These are phyloP conservation scores for Aciculoconidium aculeatum DNA, from an alignment of 805 yeast genomes.

Conservation along the genomic window DNA sequence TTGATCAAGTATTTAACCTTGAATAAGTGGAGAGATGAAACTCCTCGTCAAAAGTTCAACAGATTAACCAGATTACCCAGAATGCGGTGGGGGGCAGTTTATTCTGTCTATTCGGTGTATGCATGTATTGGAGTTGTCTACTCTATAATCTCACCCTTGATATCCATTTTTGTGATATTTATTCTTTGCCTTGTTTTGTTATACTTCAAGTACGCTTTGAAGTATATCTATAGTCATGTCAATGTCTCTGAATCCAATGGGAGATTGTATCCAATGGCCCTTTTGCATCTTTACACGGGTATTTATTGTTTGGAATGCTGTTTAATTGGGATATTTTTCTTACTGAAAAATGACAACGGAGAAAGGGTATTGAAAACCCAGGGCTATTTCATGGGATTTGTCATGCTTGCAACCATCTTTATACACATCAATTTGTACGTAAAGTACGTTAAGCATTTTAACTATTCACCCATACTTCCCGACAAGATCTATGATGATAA, in stretches of 20 bases:
- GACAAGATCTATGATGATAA: constrained; percentile 10
- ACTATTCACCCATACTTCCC: constrained; percentile 22
- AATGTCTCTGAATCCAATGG: constrained; percentile 66
- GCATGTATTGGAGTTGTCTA: constrained; percentile 77
- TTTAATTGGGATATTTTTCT: constrained; percentile 66
- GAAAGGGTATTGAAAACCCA: constrained; percentile 40
- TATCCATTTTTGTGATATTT: constrained; percentile 59
- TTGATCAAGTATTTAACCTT: constrained; percentile 37
- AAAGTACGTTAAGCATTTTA: constrained; percentile 29
- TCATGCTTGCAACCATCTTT: constrained; percentile 49
- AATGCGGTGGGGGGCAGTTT: constrained; percentile 74
- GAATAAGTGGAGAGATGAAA: constrained; percentile 36
- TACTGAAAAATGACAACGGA: constrained; percentile 48
- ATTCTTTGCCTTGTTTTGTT: constrained; percentile 43
- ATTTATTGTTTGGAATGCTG: constrained; percentile 76
- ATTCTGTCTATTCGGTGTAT: constrained; percentile 70
- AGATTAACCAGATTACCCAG: constrained; percentile 39
- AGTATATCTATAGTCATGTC: constrained; percentile 46
- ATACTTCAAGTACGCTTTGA: constrained; percentile 66
- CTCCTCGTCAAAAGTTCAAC: constrained; percentile 55
- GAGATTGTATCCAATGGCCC: constrained; percentile 62
- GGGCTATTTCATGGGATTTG: constrained; percentile 46
- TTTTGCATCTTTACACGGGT: constrained; percentile 75
- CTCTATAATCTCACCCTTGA: constrained; percentile 73
- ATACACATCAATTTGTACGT: constrained; percentile 49